These are phyloP conservation scores for Neolentinus lepideus DNA, from an alignment of 1,284 basidiomycete genomes.

Conservation along the genomic window DNA sequence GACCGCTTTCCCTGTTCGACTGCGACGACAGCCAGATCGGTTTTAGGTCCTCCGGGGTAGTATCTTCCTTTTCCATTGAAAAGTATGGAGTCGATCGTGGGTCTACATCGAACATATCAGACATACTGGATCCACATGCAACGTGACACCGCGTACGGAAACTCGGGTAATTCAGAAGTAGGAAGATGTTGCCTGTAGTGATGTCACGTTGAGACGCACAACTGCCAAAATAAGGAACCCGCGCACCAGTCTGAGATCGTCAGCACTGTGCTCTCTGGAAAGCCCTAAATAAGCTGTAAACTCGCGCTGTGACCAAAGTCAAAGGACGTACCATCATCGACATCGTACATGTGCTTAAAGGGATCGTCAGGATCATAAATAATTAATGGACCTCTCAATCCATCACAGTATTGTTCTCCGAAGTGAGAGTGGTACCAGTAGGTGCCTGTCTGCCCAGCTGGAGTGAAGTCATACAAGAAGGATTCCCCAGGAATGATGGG, in stretches of 20 bases:
- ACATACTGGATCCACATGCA: background rate
- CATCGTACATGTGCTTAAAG: slow-evolving; percentile 27
- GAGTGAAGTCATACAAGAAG: slow-evolving; percentile 35
- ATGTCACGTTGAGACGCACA: background rate
- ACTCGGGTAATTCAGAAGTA: slow-evolving; percentile 9
- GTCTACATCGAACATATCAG: background rate
- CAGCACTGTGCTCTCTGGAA: slow-evolving; percentile 28
- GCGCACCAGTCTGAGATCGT: slow-evolving; percentile 30
- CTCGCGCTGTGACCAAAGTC: background rate
- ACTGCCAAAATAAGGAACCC: background rate
- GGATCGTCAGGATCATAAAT: slow-evolving; percentile 36
- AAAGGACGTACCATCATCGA: slow-evolving; percentile 27
- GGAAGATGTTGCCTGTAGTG: slow-evolving; percentile 24
- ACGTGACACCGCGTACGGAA: slow-evolving; percentile 2
- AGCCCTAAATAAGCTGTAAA: background rate
- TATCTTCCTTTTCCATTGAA: slow-evolving; percentile 3
- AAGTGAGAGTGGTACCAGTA: slow-evolving; percentile 20
- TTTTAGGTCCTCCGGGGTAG: background rate
- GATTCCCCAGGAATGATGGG: slow-evolving; percentile 37
- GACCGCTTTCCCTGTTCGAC: slow-evolving; percentile 1
- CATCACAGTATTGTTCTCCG: slow-evolving; percentile 36
- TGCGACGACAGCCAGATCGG: background rate
- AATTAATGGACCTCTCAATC: slow-evolving; percentile 21
- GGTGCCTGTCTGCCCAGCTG: slow-evolving; percentile 26
- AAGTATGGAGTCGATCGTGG: background rate